Evolutionary conservation across 345 rosid genomes (phyloP).

Genomic region (Psidium guajava): DNA sequence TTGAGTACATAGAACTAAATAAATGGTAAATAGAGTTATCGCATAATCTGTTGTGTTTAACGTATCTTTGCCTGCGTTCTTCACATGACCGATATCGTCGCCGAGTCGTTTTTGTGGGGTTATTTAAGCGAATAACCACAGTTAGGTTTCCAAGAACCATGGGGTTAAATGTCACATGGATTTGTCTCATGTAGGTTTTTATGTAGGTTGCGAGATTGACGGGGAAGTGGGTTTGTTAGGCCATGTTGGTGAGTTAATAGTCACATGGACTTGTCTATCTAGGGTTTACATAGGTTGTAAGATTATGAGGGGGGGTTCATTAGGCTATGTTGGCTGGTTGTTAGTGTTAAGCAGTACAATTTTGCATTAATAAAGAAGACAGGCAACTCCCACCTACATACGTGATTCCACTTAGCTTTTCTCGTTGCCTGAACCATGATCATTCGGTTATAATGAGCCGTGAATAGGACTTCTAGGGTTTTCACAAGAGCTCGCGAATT

Average conservation of each 20-base stretch:
- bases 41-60: not conserved
- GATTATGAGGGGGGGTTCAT: not conserved
- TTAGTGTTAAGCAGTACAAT: not conserved
- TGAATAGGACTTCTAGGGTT: not conserved
- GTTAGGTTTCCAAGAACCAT: not conserved
- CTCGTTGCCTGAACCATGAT: not conserved
- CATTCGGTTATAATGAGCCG: not conserved
- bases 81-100: too few species aligned
- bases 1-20: accelerated
- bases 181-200: not conserved
- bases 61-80: accelerated
- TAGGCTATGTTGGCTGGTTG: not conserved
- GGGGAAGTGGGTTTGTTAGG: not conserved
- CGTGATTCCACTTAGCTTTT: not conserved
- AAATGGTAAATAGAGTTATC: not conserved
- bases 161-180: not conserved
- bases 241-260: not conserved
- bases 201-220: not conserved
- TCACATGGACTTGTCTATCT: not conserved
- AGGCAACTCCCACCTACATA: not conserved
- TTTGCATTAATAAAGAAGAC: not conserved
- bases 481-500: not conserved
- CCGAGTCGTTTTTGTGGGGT: not conserved
- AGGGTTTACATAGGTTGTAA: not conserved
- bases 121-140: not conserved